Conservation (phyloP, 2,329 filamentous ascomycete genomes). For the Ophiosphaerella korrae region DNA sequence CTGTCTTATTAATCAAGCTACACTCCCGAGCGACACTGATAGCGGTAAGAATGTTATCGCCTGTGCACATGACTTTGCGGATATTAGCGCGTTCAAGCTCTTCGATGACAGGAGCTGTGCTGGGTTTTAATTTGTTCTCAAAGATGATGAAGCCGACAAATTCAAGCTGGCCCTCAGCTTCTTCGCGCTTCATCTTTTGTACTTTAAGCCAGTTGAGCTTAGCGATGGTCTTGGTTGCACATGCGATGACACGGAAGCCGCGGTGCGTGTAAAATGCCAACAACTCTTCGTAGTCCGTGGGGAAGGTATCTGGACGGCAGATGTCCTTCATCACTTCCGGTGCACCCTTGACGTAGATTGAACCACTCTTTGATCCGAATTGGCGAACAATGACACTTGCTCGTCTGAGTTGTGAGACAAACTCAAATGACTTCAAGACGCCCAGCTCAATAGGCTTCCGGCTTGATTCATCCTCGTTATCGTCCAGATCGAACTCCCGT, state of each 20-base stretch:
- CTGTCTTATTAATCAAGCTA: conserved; percentile 75
- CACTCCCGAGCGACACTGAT: conserved; percentile 95
- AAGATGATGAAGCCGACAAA: conserved; percentile 98
- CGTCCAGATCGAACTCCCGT: conserved; percentile 62
- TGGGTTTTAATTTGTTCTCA: conserved; percentile 96
- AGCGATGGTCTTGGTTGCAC: conserved; percentile 84
- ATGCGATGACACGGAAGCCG: conserved; percentile 95
- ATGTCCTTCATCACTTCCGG: conserved; percentile 97
- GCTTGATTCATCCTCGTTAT: conserved; percentile 50
- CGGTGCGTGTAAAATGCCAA: conserved; percentile 91
- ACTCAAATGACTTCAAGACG: conserved; percentile 90
- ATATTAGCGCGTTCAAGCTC: conserved; percentile 85
- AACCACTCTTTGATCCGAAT: conserved; percentile 81
- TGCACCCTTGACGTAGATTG: conserved; percentile 94
- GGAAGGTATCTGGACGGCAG: conserved; percentile 82
- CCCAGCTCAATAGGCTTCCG: conserved; percentile 77
- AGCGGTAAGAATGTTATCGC: conserved; percentile 95
- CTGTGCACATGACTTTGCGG: conserved; percentile 92
- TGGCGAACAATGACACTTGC: conserved; percentile 91
- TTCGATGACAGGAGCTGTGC: conserved; percentile 77
- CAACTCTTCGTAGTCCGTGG: conserved; percentile 85
- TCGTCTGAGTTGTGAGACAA: conserved; percentile 87
- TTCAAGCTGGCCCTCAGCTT: conserved; percentile 81
- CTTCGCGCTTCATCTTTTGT: conserved; percentile 86
- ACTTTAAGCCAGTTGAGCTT: conserved; percentile 93